Evolutionary conservation across 192 early-diverging fungal species (phyloP).

Genomic region (Gorgonomyces haynaldii): DNA sequence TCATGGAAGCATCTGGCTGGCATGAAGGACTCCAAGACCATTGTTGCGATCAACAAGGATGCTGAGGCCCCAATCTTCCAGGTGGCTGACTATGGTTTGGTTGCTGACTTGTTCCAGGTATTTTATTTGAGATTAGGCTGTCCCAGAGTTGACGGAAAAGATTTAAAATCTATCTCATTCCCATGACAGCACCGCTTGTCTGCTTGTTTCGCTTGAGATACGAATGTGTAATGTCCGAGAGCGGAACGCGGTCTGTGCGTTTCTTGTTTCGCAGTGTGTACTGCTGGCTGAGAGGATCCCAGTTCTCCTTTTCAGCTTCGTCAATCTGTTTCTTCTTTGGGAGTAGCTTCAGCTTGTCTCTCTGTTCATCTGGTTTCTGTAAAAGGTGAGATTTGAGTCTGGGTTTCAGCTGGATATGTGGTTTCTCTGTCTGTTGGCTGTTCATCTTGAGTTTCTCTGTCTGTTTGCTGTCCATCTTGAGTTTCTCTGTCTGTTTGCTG

Average conservation of each 20-base stretch:
- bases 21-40: conserved; percentile 99
- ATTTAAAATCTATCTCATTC: conserved; percentile 26
- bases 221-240: conserved; percentile 6
- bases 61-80: conserved; percentile 95
- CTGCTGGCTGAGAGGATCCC: not conserved
- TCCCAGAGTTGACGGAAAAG: conserved; percentile 91
- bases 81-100: conserved; percentile 91
- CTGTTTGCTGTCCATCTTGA: too few species aligned
- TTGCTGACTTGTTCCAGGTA: conserved; percentile 82
- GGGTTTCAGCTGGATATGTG: too few species aligned
- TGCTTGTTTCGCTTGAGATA: not conserved
- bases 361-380: not conserved
- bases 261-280: conserved; percentile 2
- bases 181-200: not conserved
- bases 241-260: conserved; percentile 2
- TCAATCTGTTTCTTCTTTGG: not conserved
- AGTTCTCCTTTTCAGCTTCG: conserved; percentile 6
- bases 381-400: too few species aligned
- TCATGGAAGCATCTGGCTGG: conserved; percentile 70
- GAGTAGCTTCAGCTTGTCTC: not conserved
- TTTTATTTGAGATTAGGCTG: conserved; percentile 23
- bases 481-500: too few species aligned
- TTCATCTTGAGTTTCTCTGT: too few species aligned
- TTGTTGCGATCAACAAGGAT: conserved; percentile 98
- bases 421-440: too few species aligned